These are phyloP conservation scores for Teratosphaeria gauchensis DNA, from an alignment of 2,329 filamentous ascomycete species.

Conservation along the genomic window DNA sequence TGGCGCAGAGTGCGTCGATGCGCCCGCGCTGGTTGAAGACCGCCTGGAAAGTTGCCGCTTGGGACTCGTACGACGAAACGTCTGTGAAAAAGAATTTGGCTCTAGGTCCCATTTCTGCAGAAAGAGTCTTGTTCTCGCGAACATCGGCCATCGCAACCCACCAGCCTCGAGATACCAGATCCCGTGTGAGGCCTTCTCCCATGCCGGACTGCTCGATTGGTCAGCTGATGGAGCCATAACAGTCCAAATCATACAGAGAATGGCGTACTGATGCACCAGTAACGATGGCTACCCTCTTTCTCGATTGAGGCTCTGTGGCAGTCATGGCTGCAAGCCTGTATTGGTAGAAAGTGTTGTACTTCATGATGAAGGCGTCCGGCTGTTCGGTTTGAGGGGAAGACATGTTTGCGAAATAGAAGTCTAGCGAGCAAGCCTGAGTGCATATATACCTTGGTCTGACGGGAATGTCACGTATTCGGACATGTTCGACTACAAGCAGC, in stretches of 20 bases:
- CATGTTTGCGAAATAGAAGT: not conserved
- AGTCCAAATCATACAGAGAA: not conserved
- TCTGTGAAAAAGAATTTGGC: slow-evolving; percentile 8
- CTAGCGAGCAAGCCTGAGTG: not conserved
- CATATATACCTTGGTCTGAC: not conserved
- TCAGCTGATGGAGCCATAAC: not conserved
- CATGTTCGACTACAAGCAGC: not conserved
- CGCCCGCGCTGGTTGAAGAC: slow-evolving; percentile 5
- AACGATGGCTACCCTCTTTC: slow-evolving; percentile 5
- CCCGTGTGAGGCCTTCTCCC: slow-evolving; percentile 9
- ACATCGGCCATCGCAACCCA: slow-evolving; percentile 11
- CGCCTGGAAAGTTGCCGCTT: slow-evolving; percentile 4
- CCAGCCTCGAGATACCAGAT: slow-evolving; percentile 6
- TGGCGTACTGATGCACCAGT: slow-evolving; percentile 8
- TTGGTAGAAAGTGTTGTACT: not conserved
- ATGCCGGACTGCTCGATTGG: slow-evolving; percentile 7
- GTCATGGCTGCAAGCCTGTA: not conserved
- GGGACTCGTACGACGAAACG: slow-evolving; percentile 7
- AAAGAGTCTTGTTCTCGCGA: slow-evolving; percentile 1
- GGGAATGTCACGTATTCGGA: not conserved
- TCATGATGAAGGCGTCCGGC: not conserved
- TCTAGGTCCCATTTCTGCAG: not conserved
- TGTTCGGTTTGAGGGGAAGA: not conserved
- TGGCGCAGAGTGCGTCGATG: slow-evolving; percentile 9
- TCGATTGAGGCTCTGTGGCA: not conserved